A percentile compares a stretch with the other conserved stretches of the same genome.
Conservation (phyloP, 441 rosid species). For the Iberis amara region DNA sequence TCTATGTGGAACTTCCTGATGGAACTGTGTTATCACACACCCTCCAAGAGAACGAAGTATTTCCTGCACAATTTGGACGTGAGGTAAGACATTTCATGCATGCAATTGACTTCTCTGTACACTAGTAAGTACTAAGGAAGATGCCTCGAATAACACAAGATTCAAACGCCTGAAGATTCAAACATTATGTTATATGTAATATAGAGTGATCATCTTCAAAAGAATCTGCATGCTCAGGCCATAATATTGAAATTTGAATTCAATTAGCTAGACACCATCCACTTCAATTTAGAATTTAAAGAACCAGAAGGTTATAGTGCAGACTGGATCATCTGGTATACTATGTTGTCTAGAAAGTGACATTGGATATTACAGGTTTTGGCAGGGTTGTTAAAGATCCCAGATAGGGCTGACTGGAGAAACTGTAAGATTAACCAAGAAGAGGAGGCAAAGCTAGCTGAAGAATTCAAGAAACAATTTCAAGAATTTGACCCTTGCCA, state of each 20-base stretch:
- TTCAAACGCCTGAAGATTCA: background rate
- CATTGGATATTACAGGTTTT: slow-evolving; percentile 49
- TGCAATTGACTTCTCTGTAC: background rate
- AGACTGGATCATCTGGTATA: background rate
- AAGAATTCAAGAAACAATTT: slow-evolving; percentile 59
- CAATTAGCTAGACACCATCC: background rate
- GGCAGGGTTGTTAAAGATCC: slow-evolving; percentile 75
- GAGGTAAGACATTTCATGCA: slow-evolving; percentile 45
- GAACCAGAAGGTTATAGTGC: background rate
- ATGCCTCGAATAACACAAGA: background rate
- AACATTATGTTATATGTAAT: background rate
- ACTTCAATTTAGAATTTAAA: background rate
- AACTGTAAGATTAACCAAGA: slow-evolving; percentile 61
- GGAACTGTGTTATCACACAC: slow-evolving; percentile 55
- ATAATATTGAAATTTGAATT: slow-evolving; percentile 3
- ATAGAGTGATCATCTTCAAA: background rate
- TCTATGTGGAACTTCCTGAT: slow-evolving; percentile 77
- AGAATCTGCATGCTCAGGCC: background rate
- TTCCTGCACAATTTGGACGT: slow-evolving; percentile 91
- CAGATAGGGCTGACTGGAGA: slow-evolving; percentile 87
- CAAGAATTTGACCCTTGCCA: slow-evolving; percentile 54
- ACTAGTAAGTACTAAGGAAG: background rate
- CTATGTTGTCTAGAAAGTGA: slow-evolving; percentile 2
- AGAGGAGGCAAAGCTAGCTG: slow-evolving; percentile 55
- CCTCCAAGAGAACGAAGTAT: slow-evolving; percentile 66